Evolutionary conservation across 2,329 filamentous ascomycete species (phyloP), one percentile per base, ranked within the genome.

Genomic region (Fusarium gaditjirri): DNA sequence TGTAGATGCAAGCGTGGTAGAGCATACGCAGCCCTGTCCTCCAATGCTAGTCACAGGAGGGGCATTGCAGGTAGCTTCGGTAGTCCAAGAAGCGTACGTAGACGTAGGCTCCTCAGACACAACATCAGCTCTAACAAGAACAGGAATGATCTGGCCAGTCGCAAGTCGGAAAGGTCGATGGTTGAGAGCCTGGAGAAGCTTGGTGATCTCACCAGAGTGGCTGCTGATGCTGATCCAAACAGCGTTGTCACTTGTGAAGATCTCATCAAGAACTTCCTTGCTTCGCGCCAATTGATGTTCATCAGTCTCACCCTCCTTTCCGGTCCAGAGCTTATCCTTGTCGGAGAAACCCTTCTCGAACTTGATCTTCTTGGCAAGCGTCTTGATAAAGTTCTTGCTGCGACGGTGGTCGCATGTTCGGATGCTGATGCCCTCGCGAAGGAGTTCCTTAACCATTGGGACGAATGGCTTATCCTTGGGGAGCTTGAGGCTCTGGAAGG

Each of bases 121-220:
- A 46, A 83, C 86, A 72, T 88, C 84, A 2, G 87, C 90, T 79
- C 87, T 89, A 38, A 93, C 87, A 3, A 93, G 84, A 5, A 92
- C 89, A 0, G 91, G 91, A 33, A 93, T 91, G 12, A 91, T 87
- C 63, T 90, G 87, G 13, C 92, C 91, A 1, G 92, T 94, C n/a
- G 83, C 84, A 17, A 93, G 82, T 5, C 82, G 79, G 77, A 93
- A 93, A 6, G 80, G 71, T n/a, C 86, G 85, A 75, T 93, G 91
- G 55, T 86, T 86, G 8, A 93, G 80, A 0, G 89, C 89, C 56
- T 82, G 75, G 6, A 91, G 83, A 29, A 89, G 80, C 59, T 81
- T 84, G 16, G 76, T 76, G 72, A 90, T 89, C 75, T 88, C 85
- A 10, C 89, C 90, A 25, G 85, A 87, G 79, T 92, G 90, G 58